Conservation (phyloP, 2,329 filamentous ascomycete species). For the Aspergillus versicolor region DNA sequence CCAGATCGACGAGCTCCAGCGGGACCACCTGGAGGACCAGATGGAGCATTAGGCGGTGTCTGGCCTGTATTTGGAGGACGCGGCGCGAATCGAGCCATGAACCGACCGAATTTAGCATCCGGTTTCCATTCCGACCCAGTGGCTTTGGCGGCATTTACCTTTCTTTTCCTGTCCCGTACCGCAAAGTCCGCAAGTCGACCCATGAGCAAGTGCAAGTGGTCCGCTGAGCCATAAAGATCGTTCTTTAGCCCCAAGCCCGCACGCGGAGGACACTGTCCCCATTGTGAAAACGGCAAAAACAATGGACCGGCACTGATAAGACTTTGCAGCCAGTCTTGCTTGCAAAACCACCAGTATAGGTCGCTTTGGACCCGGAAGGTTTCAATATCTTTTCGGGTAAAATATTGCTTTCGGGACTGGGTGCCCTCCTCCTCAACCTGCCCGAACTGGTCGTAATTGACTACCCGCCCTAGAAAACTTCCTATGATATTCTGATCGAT, state of each 20-base stretch:
- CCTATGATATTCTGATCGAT: constrained; percentile 60
- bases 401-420: constrained; percentile 30
- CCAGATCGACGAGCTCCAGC: constrained; percentile 3
- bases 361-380: constrained; percentile 80
- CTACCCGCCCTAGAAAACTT: constrained; percentile 55
- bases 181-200: constrained; percentile 78
- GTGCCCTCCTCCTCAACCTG: constrained; percentile 41
- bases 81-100: constrained; percentile 32
- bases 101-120: constrained; percentile 48
- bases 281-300: constrained; percentile 75
- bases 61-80: not conserved
- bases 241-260: constrained; percentile 74
- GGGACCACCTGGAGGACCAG: constrained; percentile 12
- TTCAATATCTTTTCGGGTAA: constrained; percentile 64
- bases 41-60: constrained; percentile 7
- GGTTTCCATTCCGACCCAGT: constrained; percentile 60
- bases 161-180: constrained; percentile 73
- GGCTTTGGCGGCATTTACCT: constrained; percentile 65
- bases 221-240: constrained; percentile 82
- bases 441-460: constrained; percentile 60
- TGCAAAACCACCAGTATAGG: constrained; percentile 93
- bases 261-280: constrained; percentile 85
- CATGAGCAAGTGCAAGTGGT: constrained; percentile 80
- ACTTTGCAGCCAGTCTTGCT: constrained; percentile 91
- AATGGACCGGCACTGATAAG: constrained; percentile 81